A percentile compares a stretch with the other conserved stretches of the same genome.
phyloP scores from a whole-genome alignment of 371 early-diverging fungal species.

The Rhizopus microsporus region DNA sequence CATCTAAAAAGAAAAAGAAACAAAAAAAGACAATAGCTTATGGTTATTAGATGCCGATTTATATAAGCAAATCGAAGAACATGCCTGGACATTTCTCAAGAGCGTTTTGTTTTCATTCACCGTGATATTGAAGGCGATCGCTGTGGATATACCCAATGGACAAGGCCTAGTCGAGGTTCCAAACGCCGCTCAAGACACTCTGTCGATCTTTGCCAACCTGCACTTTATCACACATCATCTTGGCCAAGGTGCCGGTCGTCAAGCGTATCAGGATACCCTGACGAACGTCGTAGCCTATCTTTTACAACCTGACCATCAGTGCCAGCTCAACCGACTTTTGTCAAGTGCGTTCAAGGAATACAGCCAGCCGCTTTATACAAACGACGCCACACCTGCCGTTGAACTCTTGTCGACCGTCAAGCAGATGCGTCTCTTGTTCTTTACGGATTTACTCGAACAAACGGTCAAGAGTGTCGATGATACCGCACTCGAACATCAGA shows the following conservation, averaged over 20 bases:
- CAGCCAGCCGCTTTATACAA: slow-evolving; percentile 19
- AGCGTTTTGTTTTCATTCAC: slow-evolving; percentile 47
- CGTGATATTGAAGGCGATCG: slow-evolving; percentile 40
- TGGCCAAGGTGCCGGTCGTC: slow-evolving; percentile 38
- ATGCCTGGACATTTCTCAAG: slow-evolving; percentile 42
- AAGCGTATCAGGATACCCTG: slow-evolving; percentile 50
- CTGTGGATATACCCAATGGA: slow-evolving; percentile 41
- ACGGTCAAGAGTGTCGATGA: slow-evolving; percentile 51
- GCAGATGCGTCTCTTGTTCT: slow-evolving; percentile 51
- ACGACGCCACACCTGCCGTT: slow-evolving; percentile 14
- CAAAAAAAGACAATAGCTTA: no score
- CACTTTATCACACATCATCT: slow-evolving; percentile 45
- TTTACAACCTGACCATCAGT: slow-evolving; percentile 31
- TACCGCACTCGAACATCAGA: slow-evolving; percentile 41
- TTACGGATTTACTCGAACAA: slow-evolving; percentile 58
- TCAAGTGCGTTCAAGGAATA: slow-evolving; percentile 43
- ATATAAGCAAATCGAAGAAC: slow-evolving; percentile 21
- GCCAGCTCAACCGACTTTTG: slow-evolving; percentile 38
- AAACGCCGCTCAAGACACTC: slow-evolving; percentile 40
- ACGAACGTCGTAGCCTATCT: slow-evolving; percentile 48
- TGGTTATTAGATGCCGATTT: no score
- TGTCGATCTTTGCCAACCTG: slow-evolving; percentile 41
- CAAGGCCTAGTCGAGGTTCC: slow-evolving; percentile 28
- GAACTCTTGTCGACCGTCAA: slow-evolving; percentile 39
- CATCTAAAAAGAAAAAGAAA: background rate